Base-by-base conservation (phyloP, 139 green algal species). In the Closterium sp. region DNA sequence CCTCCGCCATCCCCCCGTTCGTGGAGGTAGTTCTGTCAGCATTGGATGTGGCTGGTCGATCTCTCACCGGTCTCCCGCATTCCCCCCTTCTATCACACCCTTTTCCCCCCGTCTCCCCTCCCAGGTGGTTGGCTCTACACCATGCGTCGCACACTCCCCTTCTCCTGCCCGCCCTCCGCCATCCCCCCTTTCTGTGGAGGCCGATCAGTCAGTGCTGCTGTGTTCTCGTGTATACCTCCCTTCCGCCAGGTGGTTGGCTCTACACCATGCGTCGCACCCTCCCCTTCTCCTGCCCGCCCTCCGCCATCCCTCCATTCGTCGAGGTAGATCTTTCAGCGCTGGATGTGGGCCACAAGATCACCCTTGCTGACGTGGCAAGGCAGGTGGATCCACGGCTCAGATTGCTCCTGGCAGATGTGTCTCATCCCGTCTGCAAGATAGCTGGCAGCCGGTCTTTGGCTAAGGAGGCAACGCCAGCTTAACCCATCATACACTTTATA, bases 191-290 rank as follows among this genome's bases (percentile, higher is more conserved):
- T 31, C 50, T n/a, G 10, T 94, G 28, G 91, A 94, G 85, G 91
- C 92, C 22, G 91, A 94, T 31, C 31, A 92, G 2, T 93, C 88
- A 6, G 2, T n/a, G n/a, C n/a, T n/a, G n/a, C n/a, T n/a, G n/a
- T n/a, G n/a, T n/a, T n/a, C n/a, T n/a, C n/a, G n/a, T n/a, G n/a
- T n/a, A n/a, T n/a, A n/a, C n/a, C n/a, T n/a, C n/a, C 91, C 29
- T 88, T 94, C 38, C 92, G 91, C 85, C 92, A 94, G 50, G 70
- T 94, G 91, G 91, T 91, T 93, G 30, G 19, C 89, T 94, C 22
- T 92, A 93, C 88, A 93, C 89, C 28, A 94, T 94, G 27, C 24
- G 29, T 3, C 87, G 91, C 22, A 94, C 88, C 22, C 89, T 94
- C 19, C 27, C 22, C 62, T 92, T 86, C 73, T 62, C 62, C 17